Evolutionary conservation across 495 filamentous ascomycete species (phyloP).

Genomic region (Friedmanniomyces endolithicus): DNA sequence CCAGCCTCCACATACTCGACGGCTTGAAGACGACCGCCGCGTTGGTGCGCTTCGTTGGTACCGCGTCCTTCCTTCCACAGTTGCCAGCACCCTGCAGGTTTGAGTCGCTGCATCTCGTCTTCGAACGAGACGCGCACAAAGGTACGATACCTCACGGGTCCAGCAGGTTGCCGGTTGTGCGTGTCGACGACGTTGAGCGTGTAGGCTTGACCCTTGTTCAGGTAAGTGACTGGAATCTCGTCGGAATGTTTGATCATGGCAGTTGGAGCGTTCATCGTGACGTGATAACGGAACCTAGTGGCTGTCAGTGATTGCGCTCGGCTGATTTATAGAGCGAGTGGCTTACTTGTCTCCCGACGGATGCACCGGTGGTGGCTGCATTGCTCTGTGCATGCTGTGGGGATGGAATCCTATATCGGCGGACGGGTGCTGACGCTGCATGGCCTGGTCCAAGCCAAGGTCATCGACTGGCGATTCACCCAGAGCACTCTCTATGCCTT

Average conservation of each 20-base stretch:
- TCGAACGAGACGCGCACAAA: constrained; percentile 88
- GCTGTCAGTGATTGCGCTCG: constrained; percentile 20
- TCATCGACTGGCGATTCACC: constrained; percentile 52
- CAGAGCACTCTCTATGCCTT: constrained; percentile 54
- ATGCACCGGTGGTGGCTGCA: constrained; percentile 20
- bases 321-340: not conserved
- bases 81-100: constrained; percentile 78
- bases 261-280: constrained; percentile 82
- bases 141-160: constrained; percentile 57
- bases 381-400: constrained; percentile 19
- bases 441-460: constrained; percentile 32
- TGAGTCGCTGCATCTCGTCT: constrained; percentile 75
- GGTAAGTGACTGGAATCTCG: constrained; percentile 87
- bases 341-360: constrained; percentile 30
- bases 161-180: constrained; percentile 28
- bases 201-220: constrained; percentile 95
- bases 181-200: constrained; percentile 68
- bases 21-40: constrained; percentile 75
- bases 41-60: constrained; percentile 75
- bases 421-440: constrained; percentile 32
- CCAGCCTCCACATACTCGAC: constrained; percentile 83
- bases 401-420: constrained; percentile 27
- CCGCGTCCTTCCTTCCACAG: constrained; percentile 92
- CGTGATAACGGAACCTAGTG: constrained; percentile 76
- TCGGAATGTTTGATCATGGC: constrained; percentile 84